Evolutionary conservation across 495 filamentous ascomycete species (phyloP), one percentile per base, ranked within the genome.

Genomic region (Friedmanniomyces simplex): DNA sequence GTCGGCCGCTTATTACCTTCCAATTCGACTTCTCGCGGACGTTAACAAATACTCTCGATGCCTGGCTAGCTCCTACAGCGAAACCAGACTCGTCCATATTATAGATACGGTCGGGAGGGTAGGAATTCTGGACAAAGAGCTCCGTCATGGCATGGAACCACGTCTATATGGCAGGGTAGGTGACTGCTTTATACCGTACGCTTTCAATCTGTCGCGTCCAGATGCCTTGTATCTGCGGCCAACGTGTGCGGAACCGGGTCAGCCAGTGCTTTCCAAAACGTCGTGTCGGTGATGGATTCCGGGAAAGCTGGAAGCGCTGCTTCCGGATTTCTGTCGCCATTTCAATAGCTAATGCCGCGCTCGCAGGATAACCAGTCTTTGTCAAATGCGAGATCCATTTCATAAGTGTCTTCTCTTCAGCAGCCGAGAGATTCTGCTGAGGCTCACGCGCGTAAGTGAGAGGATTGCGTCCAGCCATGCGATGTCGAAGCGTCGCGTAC

Each of bases 71-170:
- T 21, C 37, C 36, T 7, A 54, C 24, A 14, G 52, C 52, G 24
- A 54, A 41, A 3, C 52, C 52, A 14, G 52, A 54, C 52, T 54
- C 37, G 52, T 42, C 6, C 52, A 54, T 54, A 18, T 49, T 49
- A 41, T 56, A 56, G 20, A 49, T 56, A 21, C 42, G 24, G 6
- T 47, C 54, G 20, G 42, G 43, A 37, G 39, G 24, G 42, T 56
- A 56, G 2, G 49, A 41, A 39, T 56, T 22, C 28, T 56, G 54
- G 14, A 49, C 3, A 49, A 1, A n/a, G 26, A 56, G 43, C 42
- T 56, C 54, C 1, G 24, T 49, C n/a, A 56, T 41, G 20, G 54
- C 54, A 4, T 56, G 41, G 30, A 56, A 56, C 54, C 54, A 56
- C 14, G 22, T 49, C 54, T 56, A 49, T 30, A 49, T 21, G 2